Evolutionary conservation across 2,329 filamentous ascomycete species (phyloP), one percentile per base, ranked within the genome.

Genomic region (Colletotrichum abscissum): DNA sequence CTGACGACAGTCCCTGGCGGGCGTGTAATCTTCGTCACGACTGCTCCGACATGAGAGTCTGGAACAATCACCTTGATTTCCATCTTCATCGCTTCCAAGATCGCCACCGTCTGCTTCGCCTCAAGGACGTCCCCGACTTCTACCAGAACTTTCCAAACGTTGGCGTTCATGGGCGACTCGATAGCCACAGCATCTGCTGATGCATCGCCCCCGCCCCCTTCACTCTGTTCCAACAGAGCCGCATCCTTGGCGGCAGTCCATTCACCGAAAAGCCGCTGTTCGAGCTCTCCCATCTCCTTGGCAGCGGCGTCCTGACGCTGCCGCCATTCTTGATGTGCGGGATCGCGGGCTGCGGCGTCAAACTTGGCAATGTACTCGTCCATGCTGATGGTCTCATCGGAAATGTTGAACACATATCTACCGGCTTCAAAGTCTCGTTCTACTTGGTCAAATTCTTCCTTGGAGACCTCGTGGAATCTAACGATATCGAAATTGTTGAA

Each of bases 31-130:
- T 35, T 33, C 28, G 46, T 63, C 42, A 63, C 60, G 19, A 63
- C 46, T 5, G 42, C 46, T 3, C 60, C 60, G 7, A 28, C 60
- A 28, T 63, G 60, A 24, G 46, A 46, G 11, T 54, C 46, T 24
- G 46, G 22, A 11, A 52, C 46, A 2, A 54, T 8, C 81, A 88
- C 82, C 16, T 82, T 81, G 71, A 90, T 87, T 75, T 90, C 88
- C 81, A 90, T 84, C 77, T 90, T 90, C 88, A 90, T 90, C 0
- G 88, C 88, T 69, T 90, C 88, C 3, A 90, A 79, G 3, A 89
- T 85, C 1, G 83, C 79, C 1, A 86, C 81, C 0, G 84, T 77
- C 28, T 88, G 82, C 8, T 84, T 84, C 12, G 83, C 79, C 14
- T 83, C 79, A 3, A 89, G 56, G 1, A 76, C 66, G 14, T 87